Evolutionary conservation across 2,329 filamentous ascomycete genomes (phyloP).

Genomic region (Celoporthe dispersa): DNA sequence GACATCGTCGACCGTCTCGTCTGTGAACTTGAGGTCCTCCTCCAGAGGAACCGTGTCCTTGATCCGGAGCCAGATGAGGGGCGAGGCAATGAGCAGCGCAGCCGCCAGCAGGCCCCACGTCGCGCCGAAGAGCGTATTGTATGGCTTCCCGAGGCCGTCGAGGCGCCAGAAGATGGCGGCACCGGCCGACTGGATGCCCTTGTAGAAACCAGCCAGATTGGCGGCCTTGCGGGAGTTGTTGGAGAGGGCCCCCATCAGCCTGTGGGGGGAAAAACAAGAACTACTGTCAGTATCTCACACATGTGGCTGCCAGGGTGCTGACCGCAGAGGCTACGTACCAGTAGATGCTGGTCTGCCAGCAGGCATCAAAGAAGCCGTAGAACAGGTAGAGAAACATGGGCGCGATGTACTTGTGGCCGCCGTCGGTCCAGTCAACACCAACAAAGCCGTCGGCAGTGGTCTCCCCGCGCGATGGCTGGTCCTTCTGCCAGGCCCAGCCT

Average conservation of each 20-base stretch:
- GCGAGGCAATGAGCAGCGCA: slow-evolving; percentile 76
- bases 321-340: slow-evolving; percentile 69
- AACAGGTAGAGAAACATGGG: slow-evolving; percentile 91
- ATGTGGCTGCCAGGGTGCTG: background rate
- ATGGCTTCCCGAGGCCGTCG: slow-evolving; percentile 65
- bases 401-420: slow-evolving; percentile 64
- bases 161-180: slow-evolving; percentile 76
- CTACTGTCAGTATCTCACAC: background rate
- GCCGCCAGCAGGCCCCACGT: slow-evolving; percentile 77
- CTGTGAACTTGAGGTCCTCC: slow-evolving; percentile 82
- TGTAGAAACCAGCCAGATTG: slow-evolving; percentile 71
- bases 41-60: slow-evolving; percentile 80
- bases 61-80: slow-evolving; percentile 79
- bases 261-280: slow-evolving; percentile 51
- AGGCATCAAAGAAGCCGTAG: slow-evolving; percentile 87
- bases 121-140: slow-evolving; percentile 71
- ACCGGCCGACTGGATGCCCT: slow-evolving; percentile 79
- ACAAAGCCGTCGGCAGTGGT: slow-evolving; percentile 35
- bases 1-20: slow-evolving; percentile 80
- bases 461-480: slow-evolving; percentile 56
- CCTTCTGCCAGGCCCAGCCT: slow-evolving; percentile 76
- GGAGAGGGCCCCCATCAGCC: slow-evolving; percentile 90
- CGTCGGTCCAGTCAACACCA: slow-evolving; percentile 66
- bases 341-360: slow-evolving; percentile 89
- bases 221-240: slow-evolving; percentile 92